These are phyloP conservation scores for Paecilomyces niveus DNA, from an alignment of 2,329 filamentous ascomycete genomes.

Conservation along the genomic window DNA sequence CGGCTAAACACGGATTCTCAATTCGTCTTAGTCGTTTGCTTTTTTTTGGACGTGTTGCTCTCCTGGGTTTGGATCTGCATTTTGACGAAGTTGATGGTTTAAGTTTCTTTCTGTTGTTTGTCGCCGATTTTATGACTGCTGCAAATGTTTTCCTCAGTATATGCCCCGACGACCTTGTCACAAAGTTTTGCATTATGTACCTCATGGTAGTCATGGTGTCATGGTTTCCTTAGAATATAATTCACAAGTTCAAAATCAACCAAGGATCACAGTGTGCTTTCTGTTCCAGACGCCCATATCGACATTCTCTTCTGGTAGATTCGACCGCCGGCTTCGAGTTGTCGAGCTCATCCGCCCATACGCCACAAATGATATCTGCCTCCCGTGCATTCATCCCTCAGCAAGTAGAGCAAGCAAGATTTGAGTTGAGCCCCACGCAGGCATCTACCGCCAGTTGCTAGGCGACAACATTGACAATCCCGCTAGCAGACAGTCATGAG, in stretches of 20 bases:
- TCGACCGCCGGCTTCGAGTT: too few species aligned
- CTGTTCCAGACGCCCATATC: not conserved
- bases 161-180: not conserved
- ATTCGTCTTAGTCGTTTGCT: constrained; percentile 8
- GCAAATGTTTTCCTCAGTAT: not conserved
- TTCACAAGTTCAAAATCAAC: not conserved
- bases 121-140: not conserved
- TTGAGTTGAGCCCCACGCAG: too few species aligned
- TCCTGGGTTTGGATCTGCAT: not conserved
- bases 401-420: too few species aligned
- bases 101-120: not conserved
- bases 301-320: not conserved
- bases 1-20: constrained; percentile 51
- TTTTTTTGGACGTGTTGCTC: not conserved
- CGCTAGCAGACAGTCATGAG: too few species aligned
- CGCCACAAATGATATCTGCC: too few species aligned
- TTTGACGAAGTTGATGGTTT: not conserved
- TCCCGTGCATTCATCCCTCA: too few species aligned
- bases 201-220: not conserved
- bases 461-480: too few species aligned
- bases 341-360: too few species aligned
- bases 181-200: not conserved
- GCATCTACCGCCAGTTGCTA: too few species aligned
- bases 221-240: not conserved
- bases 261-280: not conserved